Percentiles rank a stretch among this genome's conserved stretches.
Evolutionary conservation across 2,329 filamentous ascomycete species (phyloP).

Genomic region (Cladosporium sp.): DNA sequence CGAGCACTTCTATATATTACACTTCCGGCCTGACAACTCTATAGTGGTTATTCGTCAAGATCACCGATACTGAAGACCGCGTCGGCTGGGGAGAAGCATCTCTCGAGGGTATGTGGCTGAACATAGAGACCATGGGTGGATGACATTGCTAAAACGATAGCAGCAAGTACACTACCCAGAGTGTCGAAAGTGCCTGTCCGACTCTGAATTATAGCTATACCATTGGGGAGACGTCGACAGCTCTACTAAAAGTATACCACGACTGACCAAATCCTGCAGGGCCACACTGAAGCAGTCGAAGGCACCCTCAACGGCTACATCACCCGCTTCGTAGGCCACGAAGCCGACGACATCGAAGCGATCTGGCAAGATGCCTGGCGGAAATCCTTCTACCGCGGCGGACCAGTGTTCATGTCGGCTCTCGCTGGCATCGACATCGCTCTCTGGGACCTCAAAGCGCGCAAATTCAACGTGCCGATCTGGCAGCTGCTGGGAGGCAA

Average conservation of each 20-base stretch:
- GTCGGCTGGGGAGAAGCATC: constrained; percentile 73
- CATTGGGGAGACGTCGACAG: not conserved
- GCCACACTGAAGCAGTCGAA: constrained; percentile 71
- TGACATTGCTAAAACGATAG: not conserved
- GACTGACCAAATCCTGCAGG: constrained; percentile 33
- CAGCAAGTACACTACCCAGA: not conserved
- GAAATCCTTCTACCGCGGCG: constrained; percentile 68
- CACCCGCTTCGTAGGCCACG: constrained; percentile 61
- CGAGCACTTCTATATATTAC: not conserved
- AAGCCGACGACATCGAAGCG: constrained; percentile 75
- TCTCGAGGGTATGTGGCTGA: constrained; percentile 49
- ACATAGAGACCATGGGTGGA: not conserved
- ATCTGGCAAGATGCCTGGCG: constrained; percentile 70
- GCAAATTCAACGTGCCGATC: constrained; percentile 64
- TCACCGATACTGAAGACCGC: constrained; percentile 64
- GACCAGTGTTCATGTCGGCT: constrained; percentile 76
- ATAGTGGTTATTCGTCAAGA: constrained; percentile 71
- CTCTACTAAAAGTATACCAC: not conserved
- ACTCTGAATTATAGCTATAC: not conserved
- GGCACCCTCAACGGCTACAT: constrained; percentile 68
- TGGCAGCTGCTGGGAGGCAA: constrained; percentile 74
- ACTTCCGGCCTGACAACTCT: not conserved
- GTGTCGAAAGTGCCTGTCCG: not conserved
- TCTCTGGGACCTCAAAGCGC: constrained; percentile 73
- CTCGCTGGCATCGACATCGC: constrained; percentile 75